Percentiles rank a stretch among this genome's conserved stretches.
Evolutionary conservation across 352 stramenopile genomes (phyloP).

Genomic region (Phytophthora cryptogea): DNA sequence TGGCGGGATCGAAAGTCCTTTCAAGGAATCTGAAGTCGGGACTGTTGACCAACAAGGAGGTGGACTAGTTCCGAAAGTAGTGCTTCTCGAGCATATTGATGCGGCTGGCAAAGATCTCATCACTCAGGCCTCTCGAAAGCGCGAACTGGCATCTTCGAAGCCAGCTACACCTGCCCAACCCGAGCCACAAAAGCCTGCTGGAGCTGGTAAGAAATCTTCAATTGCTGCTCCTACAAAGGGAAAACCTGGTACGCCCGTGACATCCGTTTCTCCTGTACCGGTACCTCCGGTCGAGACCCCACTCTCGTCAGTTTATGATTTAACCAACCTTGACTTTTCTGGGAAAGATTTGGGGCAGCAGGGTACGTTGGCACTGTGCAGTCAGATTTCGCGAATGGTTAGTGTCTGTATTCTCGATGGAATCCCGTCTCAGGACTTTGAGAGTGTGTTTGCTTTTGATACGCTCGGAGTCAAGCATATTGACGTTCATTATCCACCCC

Average conservation of each 20-base stretch:
- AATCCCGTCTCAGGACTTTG: conserved; percentile 21
- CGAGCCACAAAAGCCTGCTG: conserved; percentile 22
- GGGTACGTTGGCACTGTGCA: conserved; percentile 13
- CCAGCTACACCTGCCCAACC: conserved; percentile 8
- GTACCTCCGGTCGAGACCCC: neutral
- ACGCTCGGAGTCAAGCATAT: neutral
- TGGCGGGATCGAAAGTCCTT: conserved; percentile 1
- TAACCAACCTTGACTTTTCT: conserved; percentile 4
- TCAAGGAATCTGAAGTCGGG: conserved; percentile 2
- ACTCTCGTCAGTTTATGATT: conserved; percentile 2
- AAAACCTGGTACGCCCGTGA: conserved; percentile 15
- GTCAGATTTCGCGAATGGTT: conserved; percentile 21
- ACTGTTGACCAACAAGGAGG: neutral
- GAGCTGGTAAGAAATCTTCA: conserved; percentile 28
- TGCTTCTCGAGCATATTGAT: conserved; percentile 51
- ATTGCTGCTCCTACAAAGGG: conserved; percentile 14
- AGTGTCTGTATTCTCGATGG: conserved; percentile 34
- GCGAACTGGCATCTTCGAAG: conserved; percentile 17
- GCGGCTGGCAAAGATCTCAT: conserved; percentile 17
- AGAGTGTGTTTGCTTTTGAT: conserved; percentile 21
- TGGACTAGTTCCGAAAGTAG: conserved; percentile 25
- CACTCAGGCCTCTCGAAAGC: conserved; percentile 10
- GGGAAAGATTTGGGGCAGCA: conserved; percentile 18
- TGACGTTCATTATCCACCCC: neutral
- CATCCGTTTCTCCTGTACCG: conserved; percentile 1